These are phyloP conservation scores for Monosporascus sp. DNA, from an alignment of 2,329 filamentous ascomycete species.

Conservation along the genomic window DNA sequence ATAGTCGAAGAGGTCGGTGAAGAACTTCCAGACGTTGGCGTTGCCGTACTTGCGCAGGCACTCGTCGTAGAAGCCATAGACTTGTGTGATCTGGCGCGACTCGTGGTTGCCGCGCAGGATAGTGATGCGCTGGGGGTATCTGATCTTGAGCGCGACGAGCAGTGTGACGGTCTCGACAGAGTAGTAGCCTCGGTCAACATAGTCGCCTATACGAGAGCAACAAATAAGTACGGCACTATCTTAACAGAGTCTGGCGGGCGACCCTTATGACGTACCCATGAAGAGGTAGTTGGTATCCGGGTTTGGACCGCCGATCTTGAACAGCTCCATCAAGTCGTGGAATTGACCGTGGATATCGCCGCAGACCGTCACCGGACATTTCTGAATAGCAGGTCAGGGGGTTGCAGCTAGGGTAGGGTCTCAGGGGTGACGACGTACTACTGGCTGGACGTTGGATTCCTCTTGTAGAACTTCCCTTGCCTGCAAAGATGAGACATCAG, in stretches of 20 bases:
- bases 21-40: slow-evolving; percentile 98
- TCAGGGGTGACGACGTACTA: slow-evolving; percentile 55
- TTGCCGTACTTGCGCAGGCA: slow-evolving; percentile 98
- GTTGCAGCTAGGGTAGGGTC: neutral
- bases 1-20: slow-evolving; percentile 98
- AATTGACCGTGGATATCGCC: slow-evolving; percentile 99
- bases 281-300: slow-evolving; percentile 99
- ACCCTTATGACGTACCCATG: slow-evolving; percentile 64
- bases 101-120: slow-evolving; percentile 99
- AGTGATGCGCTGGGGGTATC: slow-evolving; percentile 96
- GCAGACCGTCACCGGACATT: slow-evolving; percentile 98
- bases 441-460: slow-evolving; percentile 97
- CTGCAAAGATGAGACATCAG: slow-evolving; percentile 42
- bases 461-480: slow-evolving; percentile 94
- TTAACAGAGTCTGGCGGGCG: neutral
- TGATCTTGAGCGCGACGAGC: slow-evolving; percentile 93
- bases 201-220: slow-evolving; percentile 62
- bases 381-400: slow-evolving; percentile 43
- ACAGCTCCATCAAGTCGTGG: slow-evolving; percentile 98
- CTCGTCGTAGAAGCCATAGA: slow-evolving; percentile 99
- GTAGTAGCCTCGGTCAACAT: slow-evolving; percentile 98
- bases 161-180: slow-evolving; percentile 97
- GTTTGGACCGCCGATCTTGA: slow-evolving; percentile 97
- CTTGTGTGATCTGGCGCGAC: slow-evolving; percentile 96
- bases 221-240: slow-evolving; percentile 7